These are phyloP conservation scores for Royoungia palumana DNA, from an alignment of 768 basidiomycete species.

Conservation along the genomic window DNA sequence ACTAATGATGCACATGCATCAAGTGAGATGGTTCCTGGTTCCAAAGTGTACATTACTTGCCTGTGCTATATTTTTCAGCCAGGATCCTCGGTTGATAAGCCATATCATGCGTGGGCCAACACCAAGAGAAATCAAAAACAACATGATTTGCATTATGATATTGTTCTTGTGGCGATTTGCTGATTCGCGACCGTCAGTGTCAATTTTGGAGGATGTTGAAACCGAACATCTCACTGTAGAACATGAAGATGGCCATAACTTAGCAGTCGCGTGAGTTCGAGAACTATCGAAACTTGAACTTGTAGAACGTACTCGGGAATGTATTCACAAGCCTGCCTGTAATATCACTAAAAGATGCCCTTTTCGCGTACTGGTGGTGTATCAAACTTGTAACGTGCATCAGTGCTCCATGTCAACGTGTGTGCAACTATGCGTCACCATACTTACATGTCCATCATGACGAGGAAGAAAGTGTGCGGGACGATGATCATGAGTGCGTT, in stretches of 20 bases:
- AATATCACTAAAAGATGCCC: slow-evolving; percentile 46
- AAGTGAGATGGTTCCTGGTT: background rate
- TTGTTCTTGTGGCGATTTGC: slow-evolving; percentile 64
- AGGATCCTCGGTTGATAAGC: slow-evolving; percentile 64
- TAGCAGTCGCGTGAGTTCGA: slow-evolving; percentile 4
- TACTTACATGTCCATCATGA: slow-evolving; percentile 84
- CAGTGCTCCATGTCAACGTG: background rate
- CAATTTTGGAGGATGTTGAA: background rate
- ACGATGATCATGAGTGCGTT: slow-evolving; percentile 61
- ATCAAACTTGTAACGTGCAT: slow-evolving; percentile 49
- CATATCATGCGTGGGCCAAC: slow-evolving; percentile 69
- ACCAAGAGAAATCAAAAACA: slow-evolving; percentile 56
- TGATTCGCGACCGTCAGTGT: slow-evolving; percentile 7
- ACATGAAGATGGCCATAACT: slow-evolving; percentile 73
- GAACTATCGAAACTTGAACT: background rate
- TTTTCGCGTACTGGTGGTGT: slow-evolving; percentile 72
- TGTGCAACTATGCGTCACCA: background rate
- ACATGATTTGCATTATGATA: slow-evolving; percentile 48
- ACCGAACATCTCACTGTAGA: slow-evolving; percentile 23
- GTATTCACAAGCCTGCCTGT: slow-evolving; percentile 58
- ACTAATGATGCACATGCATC: slow-evolving; percentile 37
- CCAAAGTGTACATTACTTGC: slow-evolving; percentile 33
- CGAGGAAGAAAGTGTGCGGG: slow-evolving; percentile 68
- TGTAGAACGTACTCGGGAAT: slow-evolving; percentile 68
- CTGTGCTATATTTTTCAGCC: slow-evolving; percentile 72